phyloP scores from a whole-genome alignment of 257 asterid genomes.

The Ballota nigra region DNA sequence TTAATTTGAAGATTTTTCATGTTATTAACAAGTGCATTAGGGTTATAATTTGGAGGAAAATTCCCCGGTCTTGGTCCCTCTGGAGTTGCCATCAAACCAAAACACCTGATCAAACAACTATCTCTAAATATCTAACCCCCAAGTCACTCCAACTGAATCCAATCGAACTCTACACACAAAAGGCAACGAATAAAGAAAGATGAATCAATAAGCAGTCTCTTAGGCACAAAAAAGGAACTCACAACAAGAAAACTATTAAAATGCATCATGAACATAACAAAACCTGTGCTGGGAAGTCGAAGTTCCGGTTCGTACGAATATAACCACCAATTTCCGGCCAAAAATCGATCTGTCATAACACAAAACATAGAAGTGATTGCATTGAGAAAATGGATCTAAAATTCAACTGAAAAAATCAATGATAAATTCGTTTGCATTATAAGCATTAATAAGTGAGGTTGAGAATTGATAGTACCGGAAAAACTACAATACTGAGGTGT shows the following conservation, averaged over 20 bases:
- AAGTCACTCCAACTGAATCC: slow-evolving; percentile 13
- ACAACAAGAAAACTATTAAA: neutral
- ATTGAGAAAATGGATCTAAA: slow-evolving; percentile 10
- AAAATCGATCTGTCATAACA: slow-evolving; percentile 32
- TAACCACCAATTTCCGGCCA: slow-evolving; percentile 29
- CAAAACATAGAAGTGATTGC: neutral
- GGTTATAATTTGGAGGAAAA: slow-evolving; percentile 66
- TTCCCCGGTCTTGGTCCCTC: slow-evolving; percentile 82
- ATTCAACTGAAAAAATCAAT: neutral
- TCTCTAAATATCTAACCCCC: slow-evolving; percentile 12
- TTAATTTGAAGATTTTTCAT: slow-evolving; percentile 71
- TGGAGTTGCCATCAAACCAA: slow-evolving; percentile 68
- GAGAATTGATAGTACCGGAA: slow-evolving; percentile 19
- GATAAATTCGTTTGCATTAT: neutral
- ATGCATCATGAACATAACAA: slow-evolving; percentile 10
- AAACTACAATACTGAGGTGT: neutral
- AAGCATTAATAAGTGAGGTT: neutral
- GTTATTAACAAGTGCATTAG: slow-evolving; percentile 63
- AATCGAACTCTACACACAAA: slow-evolving; percentile 35
- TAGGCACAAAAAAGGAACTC: slow-evolving; percentile 14
- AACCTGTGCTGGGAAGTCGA: slow-evolving; percentile 27
- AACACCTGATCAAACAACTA: slow-evolving; percentile 31
- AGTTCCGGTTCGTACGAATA: slow-evolving; percentile 23
- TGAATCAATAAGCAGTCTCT: slow-evolving; percentile 14
- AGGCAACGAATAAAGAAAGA: neutral